Evolutionary conservation across 768 basidiomycete species (phyloP).

Genomic region (Macrolepiota fuliginosa): DNA sequence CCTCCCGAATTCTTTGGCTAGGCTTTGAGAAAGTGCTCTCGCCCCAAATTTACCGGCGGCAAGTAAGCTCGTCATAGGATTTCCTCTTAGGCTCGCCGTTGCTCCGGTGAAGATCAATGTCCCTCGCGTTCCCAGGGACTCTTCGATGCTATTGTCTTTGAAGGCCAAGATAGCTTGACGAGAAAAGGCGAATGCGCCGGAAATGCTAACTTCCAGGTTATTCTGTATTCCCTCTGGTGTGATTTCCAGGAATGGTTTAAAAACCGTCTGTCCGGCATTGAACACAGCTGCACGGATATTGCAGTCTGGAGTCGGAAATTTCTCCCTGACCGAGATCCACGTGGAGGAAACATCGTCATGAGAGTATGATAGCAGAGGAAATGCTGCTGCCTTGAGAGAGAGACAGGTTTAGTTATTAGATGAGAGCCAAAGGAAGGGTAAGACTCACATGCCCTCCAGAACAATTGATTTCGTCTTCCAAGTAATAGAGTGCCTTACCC

Average conservation of each 20-base stretch:
- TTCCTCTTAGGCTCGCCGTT: conserved; percentile 65
- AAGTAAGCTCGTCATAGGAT: conserved; percentile 57
- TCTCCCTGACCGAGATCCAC: conserved; percentile 44
- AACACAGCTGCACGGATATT: conserved; percentile 61
- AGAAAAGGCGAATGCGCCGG: conserved; percentile 63
- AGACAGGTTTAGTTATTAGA: not conserved
- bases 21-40: conserved; percentile 64
- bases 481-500: conserved; percentile 43
- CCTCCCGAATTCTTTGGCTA: conserved; percentile 74
- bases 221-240: conserved; percentile 55
- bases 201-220: conserved; percentile 49
- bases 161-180: conserved; percentile 58
- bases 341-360: conserved; percentile 48
- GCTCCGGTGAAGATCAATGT: conserved; percentile 73
- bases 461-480: conserved; percentile 53
- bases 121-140: conserved; percentile 53
- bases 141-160: conserved; percentile 52
- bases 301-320: conserved; percentile 45
- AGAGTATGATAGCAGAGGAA: conserved; percentile 51
- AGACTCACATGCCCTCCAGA: conserved; percentile 55
- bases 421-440: not conserved
- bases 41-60: conserved; percentile 63
- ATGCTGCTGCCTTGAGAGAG: conserved; percentile 47
- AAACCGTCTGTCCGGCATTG: conserved; percentile 56
- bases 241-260: conserved; percentile 67